Evolutionary conservation across 164 flowering plant genomes (phyloP), one percentile per base, ranked within the genome.

Genomic region (Hamamelis virginiana): DNA sequence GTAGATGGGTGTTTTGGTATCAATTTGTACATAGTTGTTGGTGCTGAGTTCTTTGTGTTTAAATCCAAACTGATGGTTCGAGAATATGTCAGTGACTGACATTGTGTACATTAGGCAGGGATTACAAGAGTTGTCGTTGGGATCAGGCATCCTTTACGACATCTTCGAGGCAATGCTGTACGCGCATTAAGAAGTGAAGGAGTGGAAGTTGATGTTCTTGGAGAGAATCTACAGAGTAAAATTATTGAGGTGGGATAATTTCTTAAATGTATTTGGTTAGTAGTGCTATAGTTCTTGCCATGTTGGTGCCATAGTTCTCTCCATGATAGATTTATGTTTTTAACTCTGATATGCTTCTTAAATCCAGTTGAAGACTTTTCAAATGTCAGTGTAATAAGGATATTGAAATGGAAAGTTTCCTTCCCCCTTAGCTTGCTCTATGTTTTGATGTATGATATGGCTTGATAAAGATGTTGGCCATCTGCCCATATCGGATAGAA

Each of bases 51-150:
- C 55, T 44, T 56, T 62, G 28, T 27, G 25, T 44, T 15, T 46
- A 9, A 10, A 19, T 27, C 44, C 9, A 45, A 0, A 27, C 43
- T 44, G 44, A 26, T 28, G 52, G 18, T 5, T 43, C 1, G 26
- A 4, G 38, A 18, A 38, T 13, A n/a, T 69, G 56, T 63, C 8
- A 60, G 56, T 68, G 25, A 69, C 75, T 81, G 69, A 80, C 60
- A 33, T 74, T 63, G 10, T 82, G 68, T 75, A 57, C 66, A 74
- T 81, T 86, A 94, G 97, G 97, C 92, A 86, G 97, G 98, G 76
- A 81, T 95, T 71, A 74, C 77, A 69, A 85, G 97, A 79, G 97
- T 87, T 68, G 97, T 95, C 65, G 76, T 92, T 70, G 98, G 97
- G 43, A 86, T 91, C 15, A 86, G 96, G 80, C 89, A 95, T 81